Base-by-base conservation (phyloP, 2,329 filamentous ascomycete genomes). In the Plenodomus tracheiphilus region DNA sequence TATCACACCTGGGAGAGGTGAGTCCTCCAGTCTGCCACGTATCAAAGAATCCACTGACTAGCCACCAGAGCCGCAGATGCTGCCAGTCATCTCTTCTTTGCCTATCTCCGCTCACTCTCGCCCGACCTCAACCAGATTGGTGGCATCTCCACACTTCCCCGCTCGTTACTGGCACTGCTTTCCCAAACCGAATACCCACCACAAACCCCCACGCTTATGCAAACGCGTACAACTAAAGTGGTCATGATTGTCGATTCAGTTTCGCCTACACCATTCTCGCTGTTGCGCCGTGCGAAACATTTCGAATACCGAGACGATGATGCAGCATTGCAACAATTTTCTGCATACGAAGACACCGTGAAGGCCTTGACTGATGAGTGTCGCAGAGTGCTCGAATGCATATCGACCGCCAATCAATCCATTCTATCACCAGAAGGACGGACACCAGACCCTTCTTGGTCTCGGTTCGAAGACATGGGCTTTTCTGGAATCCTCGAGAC, bases 201-300 rank as follows among this genome's bases (percentile, higher is more conserved):
- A 1, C 85, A 90, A 61, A 80, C 84, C 28, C 89, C 91, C 9
- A 79, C 82, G 0, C 78, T 96, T 30, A 81, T 97, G 70, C 88
- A 92, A 68, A 85, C 88, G 4, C 82, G 83, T 1, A 96, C 92
- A 2, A 88, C 91, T 52, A 92, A 90, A 68, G 91, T 99, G 4
- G 86, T 96, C 51, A 97, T 99, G 92, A 92, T 97, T 56, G 94
- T 99, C 17, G 90, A 97, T 60, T 85, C 86, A 0, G 93, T 99
- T 30, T 99, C 94, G 0, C 91, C 94, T 0, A 97, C 92, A 0
- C 94, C 94, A 0, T 97, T 97, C 73, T 83, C 94, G 2, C 81
- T 99, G 11, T 78, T 99, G 37, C 88, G 94, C 52, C 85, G 94
- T 60, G 91, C 92, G 39, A 96, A 90, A 69, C 88, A 97, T 70